These are phyloP conservation scores for Stentor coeruleus DNA, from an alignment of 73 alveolate genomes.

Conservation along the genomic window DNA sequence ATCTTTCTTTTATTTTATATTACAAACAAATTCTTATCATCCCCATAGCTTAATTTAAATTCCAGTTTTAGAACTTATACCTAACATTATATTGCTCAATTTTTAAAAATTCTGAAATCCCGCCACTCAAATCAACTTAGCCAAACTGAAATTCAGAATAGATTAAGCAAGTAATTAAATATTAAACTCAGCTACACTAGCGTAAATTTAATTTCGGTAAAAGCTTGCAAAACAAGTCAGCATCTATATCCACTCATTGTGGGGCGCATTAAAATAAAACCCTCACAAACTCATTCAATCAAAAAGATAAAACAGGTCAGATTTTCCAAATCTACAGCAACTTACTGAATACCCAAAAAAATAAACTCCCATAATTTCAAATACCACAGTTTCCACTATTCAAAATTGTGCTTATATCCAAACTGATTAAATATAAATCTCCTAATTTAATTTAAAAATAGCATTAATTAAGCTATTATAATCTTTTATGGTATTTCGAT, in stretches of 20 bases:
- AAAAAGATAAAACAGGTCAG: not conserved
- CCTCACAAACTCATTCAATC: not conserved
- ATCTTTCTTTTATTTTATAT: too few species aligned
- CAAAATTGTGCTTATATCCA: not conserved
- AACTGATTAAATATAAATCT: not conserved
- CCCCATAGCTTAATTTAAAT: too few species aligned
- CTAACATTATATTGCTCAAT: too few species aligned
- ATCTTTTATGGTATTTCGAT: too few species aligned
- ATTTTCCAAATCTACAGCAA: too few species aligned
- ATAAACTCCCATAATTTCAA: not conserved
- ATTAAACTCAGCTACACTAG: not conserved
- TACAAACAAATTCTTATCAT: too few species aligned
- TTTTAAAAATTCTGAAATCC: too few species aligned
- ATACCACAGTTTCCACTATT: not conserved
- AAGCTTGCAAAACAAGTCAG: too few species aligned
- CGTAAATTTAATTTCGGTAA: not conserved
- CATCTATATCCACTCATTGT: not conserved
- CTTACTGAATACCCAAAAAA: not conserved
- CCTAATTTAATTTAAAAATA: too few species aligned
- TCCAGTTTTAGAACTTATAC: not conserved
- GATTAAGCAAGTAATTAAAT: not conserved
- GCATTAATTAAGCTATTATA: too few species aligned
- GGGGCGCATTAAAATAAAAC: not conserved
- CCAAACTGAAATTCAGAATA: not conserved
- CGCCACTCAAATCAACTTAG: not conserved